Percentiles rank a stretch among this genome's conserved stretches.
These are phyloP conservation scores for Kodamaea fungicola DNA, from an alignment of 1,139 yeast species.

Conservation along the genomic window DNA sequence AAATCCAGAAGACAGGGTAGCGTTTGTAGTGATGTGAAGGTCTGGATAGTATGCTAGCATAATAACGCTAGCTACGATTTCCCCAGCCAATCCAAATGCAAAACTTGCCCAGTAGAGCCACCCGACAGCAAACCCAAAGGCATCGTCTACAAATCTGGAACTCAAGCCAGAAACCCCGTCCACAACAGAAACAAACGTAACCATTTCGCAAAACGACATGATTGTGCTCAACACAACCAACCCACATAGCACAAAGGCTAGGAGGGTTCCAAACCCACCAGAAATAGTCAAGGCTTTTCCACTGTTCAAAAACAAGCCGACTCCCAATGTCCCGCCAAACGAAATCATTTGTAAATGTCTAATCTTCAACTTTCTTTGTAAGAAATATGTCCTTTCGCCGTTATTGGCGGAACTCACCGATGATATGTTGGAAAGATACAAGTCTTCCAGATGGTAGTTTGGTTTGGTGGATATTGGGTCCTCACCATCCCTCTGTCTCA, in stretches of 20 bases:
- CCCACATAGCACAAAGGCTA: slow-evolving; percentile 71
- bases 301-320: slow-evolving; percentile 73
- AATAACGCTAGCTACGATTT: slow-evolving; percentile 74
- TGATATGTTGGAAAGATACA: slow-evolving; percentile 6
- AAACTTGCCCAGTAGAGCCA: slow-evolving; percentile 75
- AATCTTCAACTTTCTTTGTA: slow-evolving; percentile 57
- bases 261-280: slow-evolving; percentile 77
- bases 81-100: slow-evolving; percentile 73
- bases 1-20: slow-evolving; percentile 60
- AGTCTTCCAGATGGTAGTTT: slow-evolving; percentile 2
- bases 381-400: slow-evolving; percentile 9
- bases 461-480: not conserved
- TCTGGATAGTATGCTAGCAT: slow-evolving; percentile 64
- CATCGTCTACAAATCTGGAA: slow-evolving; percentile 78
- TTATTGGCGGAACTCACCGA: slow-evolving; percentile 6
- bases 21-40: slow-evolving; percentile 44
- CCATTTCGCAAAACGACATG: slow-evolving; percentile 82
- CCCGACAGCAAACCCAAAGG: slow-evolving; percentile 82
- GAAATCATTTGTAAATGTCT: slow-evolving; percentile 81
- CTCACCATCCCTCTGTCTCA: slow-evolving; percentile 1
- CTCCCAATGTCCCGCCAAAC: slow-evolving; percentile 79
- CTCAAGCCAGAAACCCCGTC: slow-evolving; percentile 78
- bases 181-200: slow-evolving; percentile 74
- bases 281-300: slow-evolving; percentile 76
- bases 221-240: slow-evolving; percentile 65